Conservation (phyloP, 768 basidiomycete genomes). For the Austroboletus festivus region DNA sequence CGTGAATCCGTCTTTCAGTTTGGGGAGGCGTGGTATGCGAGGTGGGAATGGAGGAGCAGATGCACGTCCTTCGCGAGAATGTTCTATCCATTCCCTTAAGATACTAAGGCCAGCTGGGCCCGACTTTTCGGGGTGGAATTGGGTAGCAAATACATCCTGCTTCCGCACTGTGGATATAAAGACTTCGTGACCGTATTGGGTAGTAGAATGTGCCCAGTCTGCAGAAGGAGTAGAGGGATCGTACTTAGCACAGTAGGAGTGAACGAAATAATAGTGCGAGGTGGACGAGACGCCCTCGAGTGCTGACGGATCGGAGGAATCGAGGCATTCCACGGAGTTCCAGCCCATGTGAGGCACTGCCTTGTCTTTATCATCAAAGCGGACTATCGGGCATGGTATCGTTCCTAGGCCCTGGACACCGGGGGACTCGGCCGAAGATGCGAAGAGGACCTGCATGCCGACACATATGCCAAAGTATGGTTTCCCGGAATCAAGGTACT, state of each 20-base stretch:
- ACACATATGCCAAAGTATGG: conserved; percentile 99
- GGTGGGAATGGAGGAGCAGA: conserved; percentile 22
- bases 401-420: conserved; percentile 69
- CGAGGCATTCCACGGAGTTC: conserved; percentile 72
- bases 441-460: conserved; percentile 95
- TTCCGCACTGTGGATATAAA: conserved; percentile 84
- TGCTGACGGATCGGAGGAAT: conserved; percentile 37
- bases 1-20: conserved; percentile 65
- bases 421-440: conserved; percentile 78
- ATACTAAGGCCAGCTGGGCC: conserved; percentile 82
- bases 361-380: conserved; percentile 71
- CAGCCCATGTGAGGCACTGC: conserved; percentile 98
- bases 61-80: conserved; percentile 42
- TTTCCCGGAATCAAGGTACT: conserved; percentile 81
- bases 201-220: conserved; percentile 79
- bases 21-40: conserved; percentile 37
- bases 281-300: conserved; percentile 47
- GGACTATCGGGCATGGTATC: conserved; percentile 77
- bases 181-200: conserved; percentile 91
- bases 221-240: conserved; percentile 57
- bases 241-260: conserved; percentile 87
- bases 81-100: conserved; percentile 75
- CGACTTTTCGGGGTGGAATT: conserved; percentile 99
- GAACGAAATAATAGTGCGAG: conserved; percentile 94
- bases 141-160: conserved; percentile 85